Base-by-base conservation (phyloP, 768 basidiomycete genomes). In the Naematelia aurantialba region DNA sequence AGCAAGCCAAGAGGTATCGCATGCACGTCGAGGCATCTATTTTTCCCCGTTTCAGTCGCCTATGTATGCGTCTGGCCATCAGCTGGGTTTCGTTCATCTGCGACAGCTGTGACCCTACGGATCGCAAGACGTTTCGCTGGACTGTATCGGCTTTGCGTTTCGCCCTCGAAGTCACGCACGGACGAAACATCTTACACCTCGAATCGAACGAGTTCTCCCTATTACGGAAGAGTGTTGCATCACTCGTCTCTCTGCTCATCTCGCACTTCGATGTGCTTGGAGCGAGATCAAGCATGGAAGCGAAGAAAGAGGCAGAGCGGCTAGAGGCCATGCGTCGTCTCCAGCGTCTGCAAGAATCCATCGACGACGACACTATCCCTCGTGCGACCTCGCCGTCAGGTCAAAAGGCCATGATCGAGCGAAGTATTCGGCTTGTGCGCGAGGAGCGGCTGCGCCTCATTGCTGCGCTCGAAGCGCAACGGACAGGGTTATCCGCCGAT, bases 1-100 rank as follows among this genome's bases (percentile, higher is more conserved):
- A 93, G 12, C 91, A 96, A 73, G 92, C 91, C 1, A 86, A 89
- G 60, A 89, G 93, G 67, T 89, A 88, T 8, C 87, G 91, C 68
- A 85, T 87, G 64, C 85, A 89, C 74, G 89, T 96, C 86, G 91
- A 94, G 66, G 83, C 83, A 14, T 71, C 83, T 0, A 81, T 85
- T 0, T 79, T 82, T 66, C 66, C 67, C 26, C 86, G 87, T 65
- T 94, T 96, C 78, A 88, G 89, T 71, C 84, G 87, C 5, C 82
- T 88, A 2, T 81, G 97, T 30, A 87, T 93, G 76, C 87, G 85
- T 60, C 83, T 98, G 53, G 91, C 93, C 10, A 97, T 98, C 67
- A 88, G 89, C 12, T 99, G 94, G 94, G 90, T 98, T 30, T 87
- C 91, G 45, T 98, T 99, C 81, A 94, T 98, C 63, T 96, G 91